phyloP scores from a whole-genome alignment of 208 protist species.

The Leishmania guyanensis region DNA sequence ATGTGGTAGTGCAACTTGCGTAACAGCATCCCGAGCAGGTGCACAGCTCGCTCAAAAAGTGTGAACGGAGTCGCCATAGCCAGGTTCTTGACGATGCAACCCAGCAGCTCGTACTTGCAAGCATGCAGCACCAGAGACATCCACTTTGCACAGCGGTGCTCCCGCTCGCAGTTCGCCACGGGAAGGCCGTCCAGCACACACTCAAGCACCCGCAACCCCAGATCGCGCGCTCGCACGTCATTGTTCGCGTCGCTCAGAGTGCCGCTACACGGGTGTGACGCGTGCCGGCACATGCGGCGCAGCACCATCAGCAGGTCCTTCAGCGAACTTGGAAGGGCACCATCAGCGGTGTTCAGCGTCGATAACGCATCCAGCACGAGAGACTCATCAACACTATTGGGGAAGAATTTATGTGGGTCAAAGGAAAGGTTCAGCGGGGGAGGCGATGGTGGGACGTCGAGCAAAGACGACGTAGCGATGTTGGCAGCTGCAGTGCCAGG shows the following conservation, averaged over 20 bases:
- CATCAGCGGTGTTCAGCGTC: conserved; percentile 23
- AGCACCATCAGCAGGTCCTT: conserved; percentile 67
- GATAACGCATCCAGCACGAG: conserved; percentile 41
- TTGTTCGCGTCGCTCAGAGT: conserved; percentile 44
- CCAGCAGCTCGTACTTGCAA: conserved; percentile 68
- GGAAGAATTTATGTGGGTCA: conserved; percentile 30
- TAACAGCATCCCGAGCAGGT: conserved; percentile 58
- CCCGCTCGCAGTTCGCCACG: conserved; percentile 61
- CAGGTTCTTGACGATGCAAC: conserved; percentile 56
- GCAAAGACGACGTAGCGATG: not conserved
- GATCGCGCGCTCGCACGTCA: conserved; percentile 54
- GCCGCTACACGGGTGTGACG: conserved; percentile 40
- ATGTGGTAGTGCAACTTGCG: conserved; percentile 79
- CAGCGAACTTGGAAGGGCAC: conserved; percentile 46
- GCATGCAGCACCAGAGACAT: conserved; percentile 59
- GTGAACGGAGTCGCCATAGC: conserved; percentile 54
- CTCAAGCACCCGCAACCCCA: conserved; percentile 67
- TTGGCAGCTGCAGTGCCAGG: not conserved
- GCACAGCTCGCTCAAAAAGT: conserved; percentile 61
- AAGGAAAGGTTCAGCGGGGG: conserved; percentile 21
- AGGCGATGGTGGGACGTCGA: not conserved
- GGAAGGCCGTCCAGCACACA: conserved; percentile 55
- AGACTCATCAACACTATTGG: conserved; percentile 41
- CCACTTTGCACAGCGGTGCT: conserved; percentile 76
- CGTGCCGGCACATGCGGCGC: conserved; percentile 53